Conservation (phyloP, 768 basidiomycete genomes). For the Omphalotus guepiniiformis region DNA sequence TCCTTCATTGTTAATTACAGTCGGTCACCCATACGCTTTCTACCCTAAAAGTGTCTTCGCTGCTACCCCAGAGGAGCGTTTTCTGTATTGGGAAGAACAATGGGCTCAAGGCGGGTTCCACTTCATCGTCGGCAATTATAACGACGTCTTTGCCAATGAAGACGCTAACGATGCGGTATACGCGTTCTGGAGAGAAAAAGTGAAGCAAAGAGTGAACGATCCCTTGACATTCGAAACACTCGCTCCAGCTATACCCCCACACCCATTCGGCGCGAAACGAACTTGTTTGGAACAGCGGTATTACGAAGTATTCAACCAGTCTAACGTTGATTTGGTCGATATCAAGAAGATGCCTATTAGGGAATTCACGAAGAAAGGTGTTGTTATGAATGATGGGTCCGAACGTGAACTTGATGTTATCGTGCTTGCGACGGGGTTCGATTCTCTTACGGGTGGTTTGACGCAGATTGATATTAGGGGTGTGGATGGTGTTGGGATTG, state of each 20-base stretch:
- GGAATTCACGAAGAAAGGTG: constrained; percentile 17
- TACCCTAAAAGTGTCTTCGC: constrained; percentile 12
- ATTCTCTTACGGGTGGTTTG: constrained; percentile 21
- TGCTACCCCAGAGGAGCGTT: constrained; percentile 18
- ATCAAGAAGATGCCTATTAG: constrained; percentile 17
- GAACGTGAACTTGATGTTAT: constrained; percentile 20
- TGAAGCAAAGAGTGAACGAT: constrained; percentile 15
- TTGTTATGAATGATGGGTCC: constrained; percentile 17
- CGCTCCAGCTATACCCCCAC: constrained; percentile 17
- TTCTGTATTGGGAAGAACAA: constrained; percentile 16
- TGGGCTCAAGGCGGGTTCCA: constrained; percentile 20
- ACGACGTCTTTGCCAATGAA: constrained; percentile 14
- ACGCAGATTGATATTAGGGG: constrained; percentile 19
- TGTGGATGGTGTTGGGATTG: constrained; percentile 14
- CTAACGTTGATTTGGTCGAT: constrained; percentile 20
- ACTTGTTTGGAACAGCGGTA: constrained; percentile 17
- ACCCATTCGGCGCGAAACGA: constrained; percentile 24
- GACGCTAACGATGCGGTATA: constrained; percentile 20
- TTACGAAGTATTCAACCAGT: constrained; percentile 21
- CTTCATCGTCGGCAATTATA: constrained; percentile 15
- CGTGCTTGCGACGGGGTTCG: constrained; percentile 22
- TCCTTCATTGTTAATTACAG: not conserved
- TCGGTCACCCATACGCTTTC: constrained; percentile 14
- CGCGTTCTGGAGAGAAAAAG: constrained; percentile 22
- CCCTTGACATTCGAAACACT: constrained; percentile 19